Percentiles rank a stretch among this genome's conserved stretches.
These are phyloP conservation scores for Cyclostephanos invisitatus DNA, from an alignment of 108 stramenopile genomes.

Conservation along the genomic window DNA sequence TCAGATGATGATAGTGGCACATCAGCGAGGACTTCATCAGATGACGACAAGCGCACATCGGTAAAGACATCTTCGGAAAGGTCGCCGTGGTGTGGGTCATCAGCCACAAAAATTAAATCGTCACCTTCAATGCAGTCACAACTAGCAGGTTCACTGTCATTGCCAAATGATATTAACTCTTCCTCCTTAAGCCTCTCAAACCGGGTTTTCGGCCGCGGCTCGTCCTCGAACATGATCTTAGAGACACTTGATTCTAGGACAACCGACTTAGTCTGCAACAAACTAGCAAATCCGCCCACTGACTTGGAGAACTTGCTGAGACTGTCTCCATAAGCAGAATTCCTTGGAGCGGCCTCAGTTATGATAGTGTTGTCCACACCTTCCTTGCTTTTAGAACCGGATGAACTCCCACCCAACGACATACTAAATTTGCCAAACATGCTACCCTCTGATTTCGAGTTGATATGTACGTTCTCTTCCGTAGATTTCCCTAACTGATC, in stretches of 20 bases:
- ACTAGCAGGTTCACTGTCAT: neutral
- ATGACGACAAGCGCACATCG: neutral
- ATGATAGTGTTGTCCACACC: neutral
- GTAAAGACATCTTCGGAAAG: slow-evolving; percentile 21
- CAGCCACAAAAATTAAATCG: slow-evolving; percentile 4
- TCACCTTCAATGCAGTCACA: slow-evolving; percentile 1
- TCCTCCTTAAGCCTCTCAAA: slow-evolving; percentile 7
- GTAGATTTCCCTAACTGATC: slow-evolving; percentile 1
- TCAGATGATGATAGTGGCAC: slow-evolving; percentile 3
- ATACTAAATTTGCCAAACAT: slow-evolving; percentile 9
- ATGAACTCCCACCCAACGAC: slow-evolving; percentile 16
- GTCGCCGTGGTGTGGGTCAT: slow-evolving; percentile 14
- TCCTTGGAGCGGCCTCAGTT: neutral
- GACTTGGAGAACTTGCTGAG: slow-evolving; percentile 14
- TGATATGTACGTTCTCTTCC: too few relatives aligned
- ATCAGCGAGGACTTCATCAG: neutral
- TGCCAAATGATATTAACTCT: slow-evolving; percentile 8
- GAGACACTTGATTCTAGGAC: neutral
- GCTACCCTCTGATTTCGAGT: too few relatives aligned
- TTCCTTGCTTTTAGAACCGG: neutral
- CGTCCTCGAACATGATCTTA: slow-evolving; percentile 9
- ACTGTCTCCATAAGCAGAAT: slow-evolving; percentile 3
- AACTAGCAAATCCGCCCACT: slow-evolving; percentile 21
- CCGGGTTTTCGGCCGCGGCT: neutral
- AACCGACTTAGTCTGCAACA: slow-evolving; percentile 4